Percentiles rank a stretch among this genome's conserved stretches.
Evolutionary conservation across 345 rosid genomes (phyloP).

Genomic region (Carallia pectinifolia): DNA sequence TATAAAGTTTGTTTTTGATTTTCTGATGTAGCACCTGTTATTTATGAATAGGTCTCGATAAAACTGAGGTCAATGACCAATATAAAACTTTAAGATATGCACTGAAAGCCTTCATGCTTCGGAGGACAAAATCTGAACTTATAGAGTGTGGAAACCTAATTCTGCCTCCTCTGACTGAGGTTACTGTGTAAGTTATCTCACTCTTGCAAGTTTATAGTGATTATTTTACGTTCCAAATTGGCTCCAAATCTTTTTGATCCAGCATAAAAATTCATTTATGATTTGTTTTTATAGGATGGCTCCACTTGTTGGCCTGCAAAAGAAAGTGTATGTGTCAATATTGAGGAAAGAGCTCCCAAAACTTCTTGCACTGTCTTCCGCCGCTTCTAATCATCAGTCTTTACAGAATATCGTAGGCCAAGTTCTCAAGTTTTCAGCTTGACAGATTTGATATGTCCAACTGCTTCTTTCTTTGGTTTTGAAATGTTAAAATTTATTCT

Average conservation of each 20-base stretch:
- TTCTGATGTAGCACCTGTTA: slow-evolving; percentile 1
- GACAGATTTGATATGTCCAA: neutral
- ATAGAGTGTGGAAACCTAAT: slow-evolving; percentile 65
- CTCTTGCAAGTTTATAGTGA: neutral
- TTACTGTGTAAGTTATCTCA: slow-evolving; percentile 56
- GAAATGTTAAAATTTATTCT: neutral
- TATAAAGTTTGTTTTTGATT: too few relatives aligned
- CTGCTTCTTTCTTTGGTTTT: slow-evolving; percentile 12
- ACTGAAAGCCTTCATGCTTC: slow-evolving; percentile 79
- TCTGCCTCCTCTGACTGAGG: slow-evolving; percentile 81
- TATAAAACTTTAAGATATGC: slow-evolving; percentile 53
- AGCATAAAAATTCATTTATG: slow-evolving; percentile 1
- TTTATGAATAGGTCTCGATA: slow-evolving; percentile 39
- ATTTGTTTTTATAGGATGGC: slow-evolving; percentile 55
- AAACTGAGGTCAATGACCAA: slow-evolving; percentile 38
- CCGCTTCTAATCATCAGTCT: slow-evolving; percentile 60
- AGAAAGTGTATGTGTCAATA: slow-evolving; percentile 71
- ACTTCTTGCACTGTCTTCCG: slow-evolving; percentile 68
- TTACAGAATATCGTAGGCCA: slow-evolving; percentile 74
- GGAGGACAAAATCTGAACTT: slow-evolving; percentile 75
- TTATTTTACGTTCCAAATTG: neutral
- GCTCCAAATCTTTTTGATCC: neutral
- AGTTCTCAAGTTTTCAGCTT: slow-evolving; percentile 15
- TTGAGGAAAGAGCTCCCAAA: slow-evolving; percentile 87
- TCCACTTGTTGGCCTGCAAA: slow-evolving; percentile 72